phyloP scores from a whole-genome alignment of 306 rosid species.

The Comarum palustre region DNA sequence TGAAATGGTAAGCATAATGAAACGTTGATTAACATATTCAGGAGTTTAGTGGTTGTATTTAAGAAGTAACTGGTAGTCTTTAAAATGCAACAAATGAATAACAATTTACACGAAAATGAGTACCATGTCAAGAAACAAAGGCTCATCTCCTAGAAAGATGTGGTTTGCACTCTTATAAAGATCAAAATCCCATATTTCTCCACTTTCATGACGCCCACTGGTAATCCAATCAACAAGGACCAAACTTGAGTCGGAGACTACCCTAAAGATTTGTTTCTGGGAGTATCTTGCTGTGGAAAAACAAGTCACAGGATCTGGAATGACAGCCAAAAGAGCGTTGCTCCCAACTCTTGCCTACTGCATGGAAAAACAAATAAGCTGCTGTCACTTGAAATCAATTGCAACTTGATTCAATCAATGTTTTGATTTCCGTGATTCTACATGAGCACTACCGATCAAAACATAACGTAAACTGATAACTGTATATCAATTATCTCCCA shows the following conservation, averaged over 20 bases:
- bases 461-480: background rate
- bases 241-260: constrained; percentile 65
- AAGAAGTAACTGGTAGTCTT: background rate
- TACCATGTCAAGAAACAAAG: constrained; percentile 83
- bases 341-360: constrained; percentile 82
- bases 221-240: constrained; percentile 95
- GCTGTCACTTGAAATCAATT: constrained; percentile 14
- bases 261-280: constrained; percentile 78
- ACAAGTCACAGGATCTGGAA: constrained; percentile 98
- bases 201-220: constrained; percentile 88
- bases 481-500: background rate
- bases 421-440: constrained; percentile 1
- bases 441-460: background rate
- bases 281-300: constrained; percentile 84
- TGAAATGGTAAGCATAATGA: background rate
- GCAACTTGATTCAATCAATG: background rate
- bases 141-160: constrained; percentile 65
- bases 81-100: background rate
- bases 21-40: background rate
- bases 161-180: constrained; percentile 72
- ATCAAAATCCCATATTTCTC: constrained; percentile 93
- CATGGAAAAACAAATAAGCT: constrained; percentile 30
- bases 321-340: constrained; percentile 66
- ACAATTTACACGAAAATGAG: constrained; percentile 12
- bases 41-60: background rate